Evolutionary conservation across 331 rosid genomes (phyloP), one percentile per base, ranked within the genome.

Genomic region (Malus hybrid): DNA sequence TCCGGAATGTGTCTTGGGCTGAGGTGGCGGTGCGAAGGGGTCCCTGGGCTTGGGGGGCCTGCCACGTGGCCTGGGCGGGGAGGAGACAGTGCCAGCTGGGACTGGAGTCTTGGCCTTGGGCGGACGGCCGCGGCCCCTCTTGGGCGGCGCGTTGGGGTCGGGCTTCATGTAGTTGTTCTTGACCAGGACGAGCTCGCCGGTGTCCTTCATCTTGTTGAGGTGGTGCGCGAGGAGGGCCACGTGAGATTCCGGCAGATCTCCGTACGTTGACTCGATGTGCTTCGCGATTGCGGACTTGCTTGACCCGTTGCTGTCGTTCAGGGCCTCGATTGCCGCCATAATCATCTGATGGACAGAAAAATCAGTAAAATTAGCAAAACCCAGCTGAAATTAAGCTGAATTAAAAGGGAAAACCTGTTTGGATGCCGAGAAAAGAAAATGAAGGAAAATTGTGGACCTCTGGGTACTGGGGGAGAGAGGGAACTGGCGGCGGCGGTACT

Each of bases 151-250:
- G 79, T 70, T 81, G 6, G 86, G 83, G 52, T 81, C 88, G 4
- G 88, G 88, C 66, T 84, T 86, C 86, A 81, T 79, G 83, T 81
- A 86, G 88, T 71, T 77, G 86, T 86, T 84, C 76, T 86, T 81
- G 20, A 77, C 29, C 59, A 84, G 71, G 4, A 52, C 77, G 50
- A 86, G 90, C 77, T 76, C 77, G 19, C 90, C 90, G 48, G 63
- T 81, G 69, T 79, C 80, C 63, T 72, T 83, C 88, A 86, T 66
- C 73, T 69, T 36, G 78, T 79, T 71, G 6, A 86, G 85, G 79
- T 81, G 81, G 60, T 86, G 83, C 4, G 80, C 1, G 44, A 86
- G 73, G 5, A 86, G 90, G 7, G 83, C 72, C 24, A 75, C 8
- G 88, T 84, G 87, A 7, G 82, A n/a, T 12, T 69, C 77, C 14